Evolutionary conservation across 2,329 filamentous ascomycete species (phyloP).

Genomic region (Phialemonium atrogriseum): DNA sequence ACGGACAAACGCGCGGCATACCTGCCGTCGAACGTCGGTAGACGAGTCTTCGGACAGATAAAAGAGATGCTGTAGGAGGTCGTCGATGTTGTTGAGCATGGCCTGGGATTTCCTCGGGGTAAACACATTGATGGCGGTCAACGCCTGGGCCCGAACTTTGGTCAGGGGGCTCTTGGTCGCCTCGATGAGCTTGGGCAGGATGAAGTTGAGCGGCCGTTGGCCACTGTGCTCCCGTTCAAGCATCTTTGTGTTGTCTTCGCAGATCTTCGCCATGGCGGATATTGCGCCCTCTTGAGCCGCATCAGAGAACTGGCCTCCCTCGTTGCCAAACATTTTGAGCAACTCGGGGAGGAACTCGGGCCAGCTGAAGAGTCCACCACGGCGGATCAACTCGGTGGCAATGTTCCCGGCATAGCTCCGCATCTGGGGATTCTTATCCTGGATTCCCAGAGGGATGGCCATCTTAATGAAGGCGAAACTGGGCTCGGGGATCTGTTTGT

Average conservation of each 20-base stretch:
- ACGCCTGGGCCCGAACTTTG: conserved; percentile 70
- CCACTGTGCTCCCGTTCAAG: conserved; percentile 84
- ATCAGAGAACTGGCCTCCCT: conserved; percentile 55
- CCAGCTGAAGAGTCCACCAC: conserved; percentile 83
- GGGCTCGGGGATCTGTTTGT: conserved; percentile 64
- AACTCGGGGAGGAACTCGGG: conserved; percentile 82
- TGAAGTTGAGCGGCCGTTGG: conserved; percentile 76
- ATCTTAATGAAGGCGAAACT: conserved; percentile 73
- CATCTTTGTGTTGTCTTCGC: conserved; percentile 86
- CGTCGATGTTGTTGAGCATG: conserved; percentile 71
- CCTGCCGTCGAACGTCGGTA: conserved; percentile 79
- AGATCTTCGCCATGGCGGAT: conserved; percentile 88
- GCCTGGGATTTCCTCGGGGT: conserved; percentile 77
- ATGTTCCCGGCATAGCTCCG: conserved; percentile 87
- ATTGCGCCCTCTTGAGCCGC: conserved; percentile 88
- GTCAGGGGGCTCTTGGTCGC: conserved; percentile 70
- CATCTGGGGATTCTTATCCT: conserved; percentile 75
- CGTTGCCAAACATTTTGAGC: conserved; percentile 67
- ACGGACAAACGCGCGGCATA: conserved; percentile 88
- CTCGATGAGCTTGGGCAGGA: conserved; percentile 84
- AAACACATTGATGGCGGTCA: conserved; percentile 87
- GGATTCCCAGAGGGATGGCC: conserved; percentile 68
- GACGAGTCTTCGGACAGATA: conserved; percentile 67
- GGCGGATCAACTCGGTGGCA: conserved; percentile 82
- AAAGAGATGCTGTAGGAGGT: conserved; percentile 76